A percentile compares a stretch with the other conserved stretches of the same genome.
phyloP scores from a whole-genome alignment of 805 yeast species.

The Zygosaccharomyces bailii region DNA sequence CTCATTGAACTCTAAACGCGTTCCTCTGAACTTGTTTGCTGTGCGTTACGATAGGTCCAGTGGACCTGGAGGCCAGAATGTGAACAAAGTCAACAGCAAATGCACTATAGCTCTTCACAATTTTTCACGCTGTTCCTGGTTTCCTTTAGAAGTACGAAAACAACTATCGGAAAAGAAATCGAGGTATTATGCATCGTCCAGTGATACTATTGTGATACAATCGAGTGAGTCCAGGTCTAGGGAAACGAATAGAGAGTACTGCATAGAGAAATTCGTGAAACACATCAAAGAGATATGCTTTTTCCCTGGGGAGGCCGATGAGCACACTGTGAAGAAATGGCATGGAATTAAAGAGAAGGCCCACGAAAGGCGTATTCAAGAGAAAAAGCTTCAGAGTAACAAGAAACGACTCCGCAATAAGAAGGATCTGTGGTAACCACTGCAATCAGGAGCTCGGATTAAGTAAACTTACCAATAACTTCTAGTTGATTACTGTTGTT shows the following conservation, averaged over 20 bases:
- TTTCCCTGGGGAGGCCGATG: slow-evolving; percentile 48
- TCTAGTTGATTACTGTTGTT: background rate
- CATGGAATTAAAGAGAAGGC: slow-evolving; percentile 33
- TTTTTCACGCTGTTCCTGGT: slow-evolving; percentile 53
- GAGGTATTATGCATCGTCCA: slow-evolving; percentile 50
- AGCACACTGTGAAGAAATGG: slow-evolving; percentile 53
- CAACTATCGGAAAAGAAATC: slow-evolving; percentile 43
- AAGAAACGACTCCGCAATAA: slow-evolving; percentile 39
- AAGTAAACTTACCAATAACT: background rate
- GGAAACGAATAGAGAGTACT: slow-evolving; percentile 52
- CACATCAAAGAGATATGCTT: slow-evolving; percentile 48
- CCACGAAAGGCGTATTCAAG: slow-evolving; percentile 36
- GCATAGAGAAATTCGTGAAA: slow-evolving; percentile 54
- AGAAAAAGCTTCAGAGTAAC: slow-evolving; percentile 38
- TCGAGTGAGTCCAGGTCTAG: slow-evolving; percentile 59
- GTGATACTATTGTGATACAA: slow-evolving; percentile 55
- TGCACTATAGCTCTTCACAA: slow-evolving; percentile 54
- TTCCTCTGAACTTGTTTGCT: slow-evolving; percentile 23
- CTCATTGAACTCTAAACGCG: slow-evolving; percentile 40
- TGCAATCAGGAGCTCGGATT: background rate
- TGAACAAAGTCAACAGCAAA: slow-evolving; percentile 61
- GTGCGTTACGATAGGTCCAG: slow-evolving; percentile 49
- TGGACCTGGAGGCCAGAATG: slow-evolving; percentile 89
- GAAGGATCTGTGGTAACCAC: slow-evolving; percentile 2
- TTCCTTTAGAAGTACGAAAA: slow-evolving; percentile 49